Percentiles rank a stretch among this genome's conserved stretches.
These are phyloP conservation scores for Anthracocystis setariae DNA, from an alignment of 1,284 basidiomycete species.

Conservation along the genomic window DNA sequence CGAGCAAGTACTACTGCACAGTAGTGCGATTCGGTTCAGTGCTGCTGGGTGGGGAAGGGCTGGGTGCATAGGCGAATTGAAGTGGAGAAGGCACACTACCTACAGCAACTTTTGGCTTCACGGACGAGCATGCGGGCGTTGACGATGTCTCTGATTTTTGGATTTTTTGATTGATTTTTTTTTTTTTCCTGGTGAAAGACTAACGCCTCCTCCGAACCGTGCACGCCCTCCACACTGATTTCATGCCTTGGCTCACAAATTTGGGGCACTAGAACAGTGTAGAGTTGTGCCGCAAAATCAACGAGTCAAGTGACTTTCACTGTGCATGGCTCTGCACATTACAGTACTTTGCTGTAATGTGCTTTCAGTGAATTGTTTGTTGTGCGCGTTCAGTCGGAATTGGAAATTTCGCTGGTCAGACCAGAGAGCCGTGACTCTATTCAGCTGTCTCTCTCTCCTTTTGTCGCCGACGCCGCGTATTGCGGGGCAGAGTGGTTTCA, in stretches of 20 bases:
- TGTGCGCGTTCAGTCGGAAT: too few species aligned
- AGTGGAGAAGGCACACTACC: neutral
- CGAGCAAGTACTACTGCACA: too few species aligned
- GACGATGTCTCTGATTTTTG: neutral
- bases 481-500: too few species aligned
- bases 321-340: neutral
- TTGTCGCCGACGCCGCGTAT: too few species aligned
- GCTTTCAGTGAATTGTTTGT: too few species aligned
- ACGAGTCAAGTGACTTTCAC: neutral
- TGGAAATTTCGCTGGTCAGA: too few species aligned
- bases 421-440: too few species aligned
- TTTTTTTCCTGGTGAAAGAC: constrained; percentile 12
- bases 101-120: constrained; percentile 8
- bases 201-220: neutral
- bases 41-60: too few species aligned
- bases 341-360: too few species aligned
- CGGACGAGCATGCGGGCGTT: constrained; percentile 7
- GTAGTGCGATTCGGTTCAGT: too few species aligned
- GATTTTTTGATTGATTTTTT: neutral
- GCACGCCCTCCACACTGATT: neutral
- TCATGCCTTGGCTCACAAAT: neutral
- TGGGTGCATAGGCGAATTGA: neutral
- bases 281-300: neutral
- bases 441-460: too few species aligned
- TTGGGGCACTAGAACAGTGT: neutral